Evolutionary conservation across 1,139 yeast species (phyloP), one percentile per base, ranked within the genome.

Genomic region (Blastobotrys malaysiensis): DNA sequence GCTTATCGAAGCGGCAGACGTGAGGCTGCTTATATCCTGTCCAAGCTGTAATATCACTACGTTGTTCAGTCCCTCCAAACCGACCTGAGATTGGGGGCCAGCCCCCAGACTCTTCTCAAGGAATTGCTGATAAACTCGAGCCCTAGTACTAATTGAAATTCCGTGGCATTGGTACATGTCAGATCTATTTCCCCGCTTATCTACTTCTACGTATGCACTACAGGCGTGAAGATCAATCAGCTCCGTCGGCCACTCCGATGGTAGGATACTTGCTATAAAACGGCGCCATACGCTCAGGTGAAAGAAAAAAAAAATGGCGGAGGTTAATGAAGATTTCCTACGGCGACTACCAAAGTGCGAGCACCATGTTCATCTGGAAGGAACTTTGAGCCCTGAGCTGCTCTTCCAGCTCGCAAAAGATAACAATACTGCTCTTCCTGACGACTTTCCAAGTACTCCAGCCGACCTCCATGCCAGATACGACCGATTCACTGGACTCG

Each of bases 351-450:
- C 95, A 54, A 86, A 86, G 69, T 86, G 93, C 74, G 95, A 86
- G 68, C 93, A 86, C 65, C 95, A 86, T 65, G 80, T 86, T 54
- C 95, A 86, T 69, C 69, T 86, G 52, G 95, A 86, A 73, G 95
- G 95, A 43, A 86, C 95, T 36, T 70, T 87, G 55, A 88, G 84
- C 60, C 95, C 95, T 11, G 79, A 79, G 47, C 74, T 86, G 43
- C 72, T 87, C 56, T 84, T 86, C 70, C 79, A 81, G 56, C 73
- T 87, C 54, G 89, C 93, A 1, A 63, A 73, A 61, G 77, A 85
- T 69, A 81, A 83, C 65, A 66, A 67, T 47, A 76, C 86, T 54
- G 56, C 66, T 9, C 72, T 87, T 45, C 95, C 95, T 19, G 76
- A 67, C 1, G 71, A 69, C 27, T 85, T 84, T 69, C 93, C 93